phyloP scores from a whole-genome alignment of 495 filamentous ascomycete species.

The Venustampulla echinocandica region DNA sequence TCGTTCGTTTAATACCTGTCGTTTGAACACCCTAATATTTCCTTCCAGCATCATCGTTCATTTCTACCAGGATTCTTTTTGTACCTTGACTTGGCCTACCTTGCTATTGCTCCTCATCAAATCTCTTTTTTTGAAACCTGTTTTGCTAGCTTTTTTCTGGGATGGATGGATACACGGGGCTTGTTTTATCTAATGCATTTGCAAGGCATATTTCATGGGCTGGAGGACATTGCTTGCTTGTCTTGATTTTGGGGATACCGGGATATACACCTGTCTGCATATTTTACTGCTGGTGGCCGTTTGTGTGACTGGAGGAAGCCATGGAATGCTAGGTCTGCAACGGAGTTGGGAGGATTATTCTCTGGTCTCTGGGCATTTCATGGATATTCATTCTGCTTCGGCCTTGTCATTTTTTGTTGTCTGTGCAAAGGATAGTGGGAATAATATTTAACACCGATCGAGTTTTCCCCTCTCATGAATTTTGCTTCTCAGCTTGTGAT shows the following conservation, averaged over 20 bases:
- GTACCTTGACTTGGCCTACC: neutral
- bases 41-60: neutral
- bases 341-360: neutral
- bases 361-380: neutral
- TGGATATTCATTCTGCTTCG: neutral
- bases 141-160: too few species aligned
- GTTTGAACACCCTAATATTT: constrained; percentile 1
- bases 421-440: neutral
- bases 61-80: neutral
- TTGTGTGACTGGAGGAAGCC: neutral
- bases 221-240: neutral
- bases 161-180: too few species aligned
- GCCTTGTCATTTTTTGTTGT: neutral
- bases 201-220: neutral
- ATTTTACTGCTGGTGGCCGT: neutral
- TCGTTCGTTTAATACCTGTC: neutral
- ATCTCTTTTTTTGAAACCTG: neutral
- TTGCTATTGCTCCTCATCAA: neutral
- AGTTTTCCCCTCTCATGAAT: neutral
- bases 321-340: neutral
- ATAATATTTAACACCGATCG: neutral
- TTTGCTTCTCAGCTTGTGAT: too few species aligned
- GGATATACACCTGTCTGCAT: constrained; percentile 2
- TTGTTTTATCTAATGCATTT: neutral
- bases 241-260: neutral